phyloP scores from a whole-genome alignment of 139 green algal genomes.

The Raphidocelis subcapitata region DNA sequence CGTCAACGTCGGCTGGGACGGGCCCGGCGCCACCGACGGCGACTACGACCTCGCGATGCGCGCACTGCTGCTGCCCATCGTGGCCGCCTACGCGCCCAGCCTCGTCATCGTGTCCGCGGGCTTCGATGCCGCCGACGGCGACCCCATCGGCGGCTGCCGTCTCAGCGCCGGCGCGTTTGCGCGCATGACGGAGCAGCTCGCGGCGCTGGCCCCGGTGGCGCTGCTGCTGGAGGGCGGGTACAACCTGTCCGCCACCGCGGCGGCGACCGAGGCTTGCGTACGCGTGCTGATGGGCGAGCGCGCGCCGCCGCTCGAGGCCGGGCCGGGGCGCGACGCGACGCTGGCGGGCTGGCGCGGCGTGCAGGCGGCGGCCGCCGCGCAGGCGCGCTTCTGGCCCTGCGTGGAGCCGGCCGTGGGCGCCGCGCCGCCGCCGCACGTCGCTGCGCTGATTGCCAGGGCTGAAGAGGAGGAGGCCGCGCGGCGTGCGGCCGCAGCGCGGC shows the following conservation, averaged over 20 bases:
- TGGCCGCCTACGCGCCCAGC: slow-evolving; percentile 62
- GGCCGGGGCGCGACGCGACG: background rate
- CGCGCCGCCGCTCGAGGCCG: slow-evolving; percentile 20
- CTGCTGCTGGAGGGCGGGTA: slow-evolving; percentile 80
- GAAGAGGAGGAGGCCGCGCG: slow-evolving; percentile 11
- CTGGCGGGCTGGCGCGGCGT: background rate
- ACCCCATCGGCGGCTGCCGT: slow-evolving; percentile 64
- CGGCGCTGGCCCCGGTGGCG: slow-evolving; percentile 53
- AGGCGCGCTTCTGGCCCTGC: background rate
- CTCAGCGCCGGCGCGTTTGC: slow-evolving; percentile 65
- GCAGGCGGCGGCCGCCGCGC: background rate
- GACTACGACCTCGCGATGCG: slow-evolving; percentile 75
- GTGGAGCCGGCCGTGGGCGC: background rate
- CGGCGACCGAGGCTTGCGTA: slow-evolving; percentile 62
- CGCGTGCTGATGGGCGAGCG: slow-evolving; percentile 68
- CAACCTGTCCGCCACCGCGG: slow-evolving; percentile 67
- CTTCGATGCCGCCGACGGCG: slow-evolving; percentile 75
- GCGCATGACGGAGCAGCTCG: slow-evolving; percentile 64
- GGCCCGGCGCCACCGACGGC: slow-evolving; percentile 40
- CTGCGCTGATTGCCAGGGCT: slow-evolving; percentile 6
- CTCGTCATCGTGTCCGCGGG: slow-evolving; percentile 74
- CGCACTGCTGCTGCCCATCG: slow-evolving; percentile 58
- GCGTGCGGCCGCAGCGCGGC: slow-evolving; percentile 1
- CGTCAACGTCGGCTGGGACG: slow-evolving; percentile 74
- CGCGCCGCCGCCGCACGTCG: background rate